Evolutionary conservation across 768 basidiomycete genomes (phyloP), one percentile per base, ranked within the genome.

Genomic region (Suillus weaverae): DNA sequence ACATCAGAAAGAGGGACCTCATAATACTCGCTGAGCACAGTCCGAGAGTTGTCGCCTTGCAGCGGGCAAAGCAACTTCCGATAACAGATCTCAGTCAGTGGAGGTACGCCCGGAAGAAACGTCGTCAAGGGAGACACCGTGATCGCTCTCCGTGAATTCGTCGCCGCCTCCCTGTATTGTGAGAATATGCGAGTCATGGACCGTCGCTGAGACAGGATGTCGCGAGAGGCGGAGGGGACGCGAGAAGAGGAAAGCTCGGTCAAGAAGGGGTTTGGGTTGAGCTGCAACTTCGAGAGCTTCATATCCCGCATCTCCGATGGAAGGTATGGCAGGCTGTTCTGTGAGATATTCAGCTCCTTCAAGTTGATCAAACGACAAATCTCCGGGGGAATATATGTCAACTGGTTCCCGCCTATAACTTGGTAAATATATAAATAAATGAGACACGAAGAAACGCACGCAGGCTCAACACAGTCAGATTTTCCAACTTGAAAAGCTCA

Each of bases 221-320:
- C 13, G 1, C 51, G 63, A 10, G 64, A 22, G 5, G 70, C 63
- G 33, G 68, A 64, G 32, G 67, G 66, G 43, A 66, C 30, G 4
- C 36, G 35, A 9, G 55, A 26, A n/a, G 38, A 57, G 74, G 78
- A 64, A 7, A 78, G 79, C 13, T 74, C 74, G 5, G 56, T 60
- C 4, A 85, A 65, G 74, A 90, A 92, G 0, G 84, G 89, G 67
- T 93, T 92, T 0, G 86, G 87, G 44, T 84, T 72, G 3, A 91
- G 70, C 22, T 71, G 67, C 6, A 91, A 76, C 10, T 71, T 78
- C 22, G 71, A 70, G 1, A 91, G 77, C n/a, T 72, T 78, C 84
- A 90, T 86, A 36, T 76, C 71, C n/a, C 82, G 73, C 71, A 92
- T 82, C 70, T 92, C 89, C 8, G 86, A 82, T 16, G 91, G 91